These are phyloP conservation scores for Blastomyces gilchristii DNA, from an alignment of 2,329 filamentous ascomycete species.

Conservation along the genomic window DNA sequence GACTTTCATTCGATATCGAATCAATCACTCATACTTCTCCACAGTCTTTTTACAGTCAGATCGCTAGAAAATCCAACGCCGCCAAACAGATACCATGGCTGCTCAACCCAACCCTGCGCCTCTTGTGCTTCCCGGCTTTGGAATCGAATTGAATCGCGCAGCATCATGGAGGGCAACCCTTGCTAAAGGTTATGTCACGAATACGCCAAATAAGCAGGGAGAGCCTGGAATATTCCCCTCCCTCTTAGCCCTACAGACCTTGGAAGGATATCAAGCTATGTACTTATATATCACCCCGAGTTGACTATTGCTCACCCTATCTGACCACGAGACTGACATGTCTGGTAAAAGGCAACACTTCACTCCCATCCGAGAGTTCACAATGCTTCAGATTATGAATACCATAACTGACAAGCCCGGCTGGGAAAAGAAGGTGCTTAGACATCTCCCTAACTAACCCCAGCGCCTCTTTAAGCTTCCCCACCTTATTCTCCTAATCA, in stretches of 20 bases:
- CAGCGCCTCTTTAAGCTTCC: neutral
- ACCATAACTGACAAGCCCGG: slow-evolving; percentile 34
- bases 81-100: neutral
- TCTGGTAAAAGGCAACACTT: slow-evolving; percentile 16
- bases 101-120: neutral
- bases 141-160: neutral
- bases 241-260: neutral
- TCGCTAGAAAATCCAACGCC: neutral
- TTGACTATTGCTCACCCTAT: neutral
- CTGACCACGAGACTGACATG: neutral
- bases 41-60: neutral
- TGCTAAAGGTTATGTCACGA: slow-evolving; percentile 3
- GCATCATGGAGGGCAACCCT: neutral
- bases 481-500: no score
- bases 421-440: slow-evolving; percentile 33
- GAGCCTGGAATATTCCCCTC: neutral
- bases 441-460: neutral
- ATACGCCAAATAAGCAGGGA: neutral
- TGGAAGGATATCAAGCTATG: neutral
- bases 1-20: neutral
- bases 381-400: slow-evolving; percentile 36
- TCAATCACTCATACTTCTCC: neutral
- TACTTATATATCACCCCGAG: neutral
- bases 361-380: slow-evolving; percentile 26
- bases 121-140: neutral